phyloP scores from a whole-genome alignment of 306 rosid species.

The Trifolium dubium region DNA sequence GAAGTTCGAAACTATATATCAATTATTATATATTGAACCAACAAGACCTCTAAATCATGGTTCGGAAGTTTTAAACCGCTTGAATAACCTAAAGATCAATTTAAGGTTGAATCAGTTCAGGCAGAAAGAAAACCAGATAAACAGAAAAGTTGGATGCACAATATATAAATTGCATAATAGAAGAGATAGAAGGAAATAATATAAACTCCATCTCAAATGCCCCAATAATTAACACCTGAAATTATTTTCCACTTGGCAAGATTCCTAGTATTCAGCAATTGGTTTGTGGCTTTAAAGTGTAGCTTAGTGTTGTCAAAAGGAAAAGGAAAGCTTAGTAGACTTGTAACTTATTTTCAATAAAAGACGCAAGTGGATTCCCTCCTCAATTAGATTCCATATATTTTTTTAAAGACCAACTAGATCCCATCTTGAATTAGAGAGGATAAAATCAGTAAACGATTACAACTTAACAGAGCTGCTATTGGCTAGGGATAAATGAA shows the following conservation, averaged over 20 bases:
- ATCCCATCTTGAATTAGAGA: neutral
- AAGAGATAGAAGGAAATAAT: constrained; percentile 30
- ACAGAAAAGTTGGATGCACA: neutral
- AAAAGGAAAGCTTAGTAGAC: constrained; percentile 11
- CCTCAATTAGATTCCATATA: neutral
- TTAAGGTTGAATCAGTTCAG: neutral
- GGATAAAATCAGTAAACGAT: neutral
- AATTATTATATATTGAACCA: neutral
- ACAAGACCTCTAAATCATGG: neutral
- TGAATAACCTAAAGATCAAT: neutral
- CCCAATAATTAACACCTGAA: constrained; percentile 27
- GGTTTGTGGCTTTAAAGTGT: constrained; percentile 15
- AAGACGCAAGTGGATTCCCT: constrained; percentile 7
- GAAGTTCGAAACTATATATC: neutral
- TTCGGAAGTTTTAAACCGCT: neutral
- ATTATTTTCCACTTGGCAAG: constrained; percentile 7
- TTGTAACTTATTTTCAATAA: constrained; percentile 5
- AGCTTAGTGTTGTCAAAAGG: constrained; percentile 17
- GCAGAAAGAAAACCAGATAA: constrained; percentile 9
- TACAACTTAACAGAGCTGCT: neutral
- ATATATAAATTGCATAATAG: constrained; percentile 33
- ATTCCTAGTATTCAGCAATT: constrained; percentile 22
- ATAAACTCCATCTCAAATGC: constrained; percentile 18
- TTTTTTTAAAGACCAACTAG: neutral
- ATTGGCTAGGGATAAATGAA: neutral